Base-by-base conservation (phyloP, 164 flowering plant species). In the Dillenia turbinata region DNA sequence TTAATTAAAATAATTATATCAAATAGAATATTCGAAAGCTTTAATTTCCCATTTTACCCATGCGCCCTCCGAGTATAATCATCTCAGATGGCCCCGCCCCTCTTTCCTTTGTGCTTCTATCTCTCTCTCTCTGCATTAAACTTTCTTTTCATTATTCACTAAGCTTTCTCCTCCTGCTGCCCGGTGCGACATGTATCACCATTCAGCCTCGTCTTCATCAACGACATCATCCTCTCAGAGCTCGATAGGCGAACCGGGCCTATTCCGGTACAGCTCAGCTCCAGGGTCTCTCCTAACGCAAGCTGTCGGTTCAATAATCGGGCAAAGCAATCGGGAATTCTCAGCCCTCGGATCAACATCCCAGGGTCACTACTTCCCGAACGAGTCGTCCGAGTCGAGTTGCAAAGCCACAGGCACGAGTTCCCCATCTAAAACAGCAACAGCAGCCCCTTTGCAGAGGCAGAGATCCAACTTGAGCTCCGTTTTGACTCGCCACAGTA, bases 191-290 rank as follows among this genome's bases (percentile, higher is more conserved):
- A 82, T 77, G 83, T 76, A 73, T 58, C 73, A 33, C 40, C 7
- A 5, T 33, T 33, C 73, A 1, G 70, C 83, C 0, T 54, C 71
- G 1, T 67, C 75, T 15, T 60, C 80, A 12, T 69, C 53, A 66
- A 33, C 40, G 40, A 4, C 77, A 3, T 69, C 79, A 0, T 67
- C 77, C 7, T 64, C 80, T 0, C 80, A 70, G 9, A 60, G 67
- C 15, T 66, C 79, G 16, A 44, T 60, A 57, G 65, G 46, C 16
- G 22, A 72, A 2, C 6, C 55, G 12, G 81, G 81, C 13, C 69
- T 81, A 3, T 73, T 68, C 57, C 85, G 92, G 56, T 81, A 72
- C 73, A 78, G 76, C 55, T 87, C 89, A 12, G 86, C 89, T 44
- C 84, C 92, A 0, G 67, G 86, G 45, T 66, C 89, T 8, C 69